Conservation (phyloP, 148 eudicot genomes). For the Hydrangea macrophylla region DNA sequence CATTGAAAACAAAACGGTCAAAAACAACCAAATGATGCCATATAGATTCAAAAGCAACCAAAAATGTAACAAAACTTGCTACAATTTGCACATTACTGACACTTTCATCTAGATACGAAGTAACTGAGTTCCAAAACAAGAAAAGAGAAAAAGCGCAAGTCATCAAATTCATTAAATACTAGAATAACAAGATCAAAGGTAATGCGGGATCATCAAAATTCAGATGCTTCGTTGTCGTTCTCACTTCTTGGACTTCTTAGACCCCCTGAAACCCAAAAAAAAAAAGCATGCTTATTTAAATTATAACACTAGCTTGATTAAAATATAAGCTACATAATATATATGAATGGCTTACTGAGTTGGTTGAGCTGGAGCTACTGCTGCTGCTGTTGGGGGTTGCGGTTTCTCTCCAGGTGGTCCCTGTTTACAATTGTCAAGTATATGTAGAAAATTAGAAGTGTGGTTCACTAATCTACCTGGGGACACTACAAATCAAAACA, state of each 20-base stretch:
- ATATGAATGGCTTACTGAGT: conserved; percentile 26
- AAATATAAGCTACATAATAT: neutral
- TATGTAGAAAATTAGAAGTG: neutral
- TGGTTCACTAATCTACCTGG: neutral
- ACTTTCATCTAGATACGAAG: neutral
- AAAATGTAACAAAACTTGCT: neutral
- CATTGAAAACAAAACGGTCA: neutral
- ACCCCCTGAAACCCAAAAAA: conserved; percentile 31
- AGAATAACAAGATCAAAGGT: neutral
- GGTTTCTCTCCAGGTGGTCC: conserved; percentile 65
- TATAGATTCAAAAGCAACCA: neutral
- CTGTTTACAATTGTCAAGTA: conserved; percentile 17
- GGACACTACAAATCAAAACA: neutral
- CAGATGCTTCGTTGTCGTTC: conserved; percentile 42
- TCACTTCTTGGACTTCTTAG: conserved; percentile 57
- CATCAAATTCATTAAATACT: neutral
- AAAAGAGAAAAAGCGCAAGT: neutral
- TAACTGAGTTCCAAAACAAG: neutral
- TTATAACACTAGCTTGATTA: neutral
- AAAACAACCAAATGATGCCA: neutral
- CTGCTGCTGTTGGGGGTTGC: conserved; percentile 35
- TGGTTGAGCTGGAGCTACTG: conserved; percentile 39
- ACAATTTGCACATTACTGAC: neutral
- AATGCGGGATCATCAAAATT: neutral
- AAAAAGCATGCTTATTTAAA: neutral